phyloP scores from a whole-genome alignment of 2,329 filamentous ascomycete species.

The Hypoxylon sp. region DNA sequence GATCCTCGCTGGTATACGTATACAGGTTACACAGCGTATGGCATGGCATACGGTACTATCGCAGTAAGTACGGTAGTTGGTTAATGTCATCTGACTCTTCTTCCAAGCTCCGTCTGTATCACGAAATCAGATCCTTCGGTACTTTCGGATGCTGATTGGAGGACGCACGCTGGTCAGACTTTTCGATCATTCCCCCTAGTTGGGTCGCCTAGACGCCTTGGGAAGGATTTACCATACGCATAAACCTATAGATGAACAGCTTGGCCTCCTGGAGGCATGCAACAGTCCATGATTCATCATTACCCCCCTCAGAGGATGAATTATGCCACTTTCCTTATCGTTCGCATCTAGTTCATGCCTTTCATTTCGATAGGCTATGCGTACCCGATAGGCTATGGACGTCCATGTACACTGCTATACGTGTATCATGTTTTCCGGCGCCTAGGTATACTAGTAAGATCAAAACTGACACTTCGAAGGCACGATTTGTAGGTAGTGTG shows the following conservation, averaged over 20 bases:
- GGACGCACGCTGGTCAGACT: constrained; percentile 6
- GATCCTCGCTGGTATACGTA: constrained; percentile 12
- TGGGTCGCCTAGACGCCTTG: constrained; percentile 7
- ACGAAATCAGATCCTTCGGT: constrained; percentile 33
- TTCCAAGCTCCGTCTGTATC: constrained; percentile 25
- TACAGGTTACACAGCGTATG: constrained; percentile 25
- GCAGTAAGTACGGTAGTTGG: constrained; percentile 31
- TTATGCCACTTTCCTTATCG: constrained; percentile 17
- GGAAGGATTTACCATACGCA: constrained; percentile 21
- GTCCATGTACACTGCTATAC: not conserved
- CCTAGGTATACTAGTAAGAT: not conserved
- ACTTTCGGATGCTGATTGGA: constrained; percentile 25
- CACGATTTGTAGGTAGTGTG: not conserved
- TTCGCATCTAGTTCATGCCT: constrained; percentile 1
- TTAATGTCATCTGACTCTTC: constrained; percentile 38
- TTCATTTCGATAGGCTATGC: constrained; percentile 11
- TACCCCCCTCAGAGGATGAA: not conserved
- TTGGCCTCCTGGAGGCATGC: constrained; percentile 8
- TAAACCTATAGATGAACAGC: constrained; percentile 27
- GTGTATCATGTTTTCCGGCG: not conserved
- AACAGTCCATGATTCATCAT: constrained; percentile 10
- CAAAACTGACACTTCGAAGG: not conserved
- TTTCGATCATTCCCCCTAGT: constrained; percentile 15
- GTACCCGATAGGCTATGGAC: not conserved
- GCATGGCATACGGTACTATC: constrained; percentile 25